A percentile compares a stretch with the other conserved stretches of the same genome.
Evolutionary conservation across 2,329 filamentous ascomycete genomes (phyloP).

Genomic region (Alternaria alternata): DNA sequence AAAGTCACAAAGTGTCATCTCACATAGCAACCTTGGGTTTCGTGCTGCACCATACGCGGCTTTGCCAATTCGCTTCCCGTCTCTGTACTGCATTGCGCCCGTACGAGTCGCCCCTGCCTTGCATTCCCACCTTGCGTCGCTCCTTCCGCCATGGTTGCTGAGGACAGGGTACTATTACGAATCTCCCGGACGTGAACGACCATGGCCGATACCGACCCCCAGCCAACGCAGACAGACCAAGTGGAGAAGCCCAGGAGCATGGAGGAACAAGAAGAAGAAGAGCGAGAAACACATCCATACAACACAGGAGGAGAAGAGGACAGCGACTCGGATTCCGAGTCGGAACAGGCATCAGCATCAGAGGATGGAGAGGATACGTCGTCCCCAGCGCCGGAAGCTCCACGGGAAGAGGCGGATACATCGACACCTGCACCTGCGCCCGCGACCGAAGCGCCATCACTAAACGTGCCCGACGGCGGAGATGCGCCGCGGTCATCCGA

Average conservation of each 20-base stretch:
- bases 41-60: not conserved
- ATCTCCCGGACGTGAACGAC: slow-evolving; percentile 26
- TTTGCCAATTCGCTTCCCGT: not conserved
- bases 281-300: not conserved
- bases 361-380: slow-evolving; percentile 22
- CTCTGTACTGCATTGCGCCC: slow-evolving; percentile 12
- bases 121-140: slow-evolving; percentile 14
- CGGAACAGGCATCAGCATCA: slow-evolving; percentile 30
- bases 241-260: slow-evolving; percentile 11
- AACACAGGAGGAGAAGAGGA: slow-evolving; percentile 9
- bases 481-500: slow-evolving; percentile 45
- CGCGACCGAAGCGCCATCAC: slow-evolving; percentile 32
- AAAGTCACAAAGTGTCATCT: slow-evolving; percentile 36
- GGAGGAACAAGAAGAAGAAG: not conserved
- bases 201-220: slow-evolving; percentile 47
- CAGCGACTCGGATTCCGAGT: slow-evolving; percentile 23
- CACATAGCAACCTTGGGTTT: not conserved
- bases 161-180: slow-evolving; percentile 26
- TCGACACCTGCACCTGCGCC: slow-evolving; percentile 13
- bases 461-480: slow-evolving; percentile 35
- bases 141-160: slow-evolving; percentile 37
- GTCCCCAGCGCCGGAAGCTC: slow-evolving; percentile 22
- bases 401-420: slow-evolving; percentile 27
- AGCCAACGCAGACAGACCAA: slow-evolving; percentile 19
- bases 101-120: slow-evolving; percentile 11